phyloP scores from a whole-genome alignment of 257 asterid genomes.

The Gynochthodes officinalis region DNA sequence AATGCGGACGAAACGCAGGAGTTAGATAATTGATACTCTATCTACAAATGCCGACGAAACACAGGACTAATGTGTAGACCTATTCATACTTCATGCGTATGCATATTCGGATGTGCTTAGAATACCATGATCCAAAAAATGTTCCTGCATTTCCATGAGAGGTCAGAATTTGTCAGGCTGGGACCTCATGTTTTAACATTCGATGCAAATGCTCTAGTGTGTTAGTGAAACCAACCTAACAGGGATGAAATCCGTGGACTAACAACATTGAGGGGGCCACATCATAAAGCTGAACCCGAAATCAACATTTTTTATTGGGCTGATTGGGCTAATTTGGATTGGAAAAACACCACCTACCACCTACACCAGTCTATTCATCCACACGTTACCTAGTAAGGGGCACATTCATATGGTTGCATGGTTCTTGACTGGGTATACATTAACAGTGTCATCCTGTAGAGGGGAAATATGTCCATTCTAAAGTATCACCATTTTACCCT shows the following conservation, averaged over 20 bases:
- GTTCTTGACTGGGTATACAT: background rate
- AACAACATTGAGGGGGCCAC: background rate
- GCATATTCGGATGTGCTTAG: background rate
- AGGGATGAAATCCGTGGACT: constrained; percentile 1
- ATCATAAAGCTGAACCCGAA: background rate
- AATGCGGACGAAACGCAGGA: background rate
- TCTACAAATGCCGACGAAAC: background rate
- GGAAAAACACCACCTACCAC: background rate
- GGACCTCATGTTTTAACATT: constrained; percentile 6
- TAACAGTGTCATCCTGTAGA: background rate
- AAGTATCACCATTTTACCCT: background rate
- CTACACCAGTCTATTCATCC: background rate
- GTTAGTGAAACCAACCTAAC: constrained; percentile 18
- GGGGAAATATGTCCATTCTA: background rate
- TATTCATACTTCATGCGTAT: background rate
- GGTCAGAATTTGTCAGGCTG: constrained; percentile 2
- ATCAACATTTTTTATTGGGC: background rate
- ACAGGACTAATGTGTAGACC: background rate
- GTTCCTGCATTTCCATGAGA: background rate
- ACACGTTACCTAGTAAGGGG: constrained; percentile 2
- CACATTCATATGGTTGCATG: background rate
- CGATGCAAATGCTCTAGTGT: constrained; percentile 16
- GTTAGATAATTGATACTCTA: too few species aligned
- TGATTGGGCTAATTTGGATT: constrained; percentile 1
- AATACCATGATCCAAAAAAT: background rate